Evolutionary conservation across 2,329 filamentous ascomycete species (phyloP), one percentile per base, ranked within the genome.

Genomic region (Nigrospora osmanthi): DNA sequence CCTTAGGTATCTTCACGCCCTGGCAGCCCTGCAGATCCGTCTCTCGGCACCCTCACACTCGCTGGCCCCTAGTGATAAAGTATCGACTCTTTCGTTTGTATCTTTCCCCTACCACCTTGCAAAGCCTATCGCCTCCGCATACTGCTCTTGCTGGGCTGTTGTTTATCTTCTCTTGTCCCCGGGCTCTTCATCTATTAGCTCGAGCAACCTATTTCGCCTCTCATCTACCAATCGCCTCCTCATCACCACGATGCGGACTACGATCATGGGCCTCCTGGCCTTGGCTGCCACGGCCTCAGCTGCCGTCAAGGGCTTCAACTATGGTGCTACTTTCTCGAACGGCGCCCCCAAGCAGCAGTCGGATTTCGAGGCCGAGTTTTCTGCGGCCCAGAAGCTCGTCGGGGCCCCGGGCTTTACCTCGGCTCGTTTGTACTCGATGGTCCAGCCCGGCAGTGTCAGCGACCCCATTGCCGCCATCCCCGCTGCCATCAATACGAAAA

Each of bases 401-500:
- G 83, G 82, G 38, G 81, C 83, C 44, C 67, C 72, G 17, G 79
- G 79, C 43, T 88, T 85, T 70, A 85, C 69, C 55, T 82, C 77
- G 48, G 84, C 81, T 37, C 80, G 85, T 48, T 72, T 89, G n/a
- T 89, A 85, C 67, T 88, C 85, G 53, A 87, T 80, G 75, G 72
- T 85, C 40, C 85, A 89, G 74, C 76, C 66, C 23, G 81, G 79
- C 52, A 83, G 83, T 6, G 65, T 75, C 51, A 82, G 75, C 65
- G 73, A 58, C 16, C 58, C 59, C n/a, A 62, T 62, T 43, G 54
- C 59, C 9, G 60, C 60, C 43, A 62, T 95, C 50, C 85, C 84
- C 36, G 89, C 89, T 37, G 89, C 89, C 56, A 89, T 95, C 65
- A 77, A 75, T 54, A 87, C 87, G 57, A 77, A 88, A 55, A 94